Evolutionary conservation across 225 moss, liverwort and hornwort species (phyloP), one percentile per base, ranked within the genome.

Genomic region (Rhytidiadelphus loreus): DNA sequence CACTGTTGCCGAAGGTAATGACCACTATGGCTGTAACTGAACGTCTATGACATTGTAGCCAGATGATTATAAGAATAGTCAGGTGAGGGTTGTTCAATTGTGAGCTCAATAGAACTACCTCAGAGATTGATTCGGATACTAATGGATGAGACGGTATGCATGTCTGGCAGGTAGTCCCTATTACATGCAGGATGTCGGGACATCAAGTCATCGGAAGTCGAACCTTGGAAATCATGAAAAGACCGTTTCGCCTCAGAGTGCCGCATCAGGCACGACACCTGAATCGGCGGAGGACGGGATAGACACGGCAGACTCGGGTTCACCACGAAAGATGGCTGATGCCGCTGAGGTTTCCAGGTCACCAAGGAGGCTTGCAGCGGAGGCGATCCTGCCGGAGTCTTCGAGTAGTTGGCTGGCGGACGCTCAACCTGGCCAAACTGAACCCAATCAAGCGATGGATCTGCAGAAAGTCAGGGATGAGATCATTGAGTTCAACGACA

Each of bases 291-390:
- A 87, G 35, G 92, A 89, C 12, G 85, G 52, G 39, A 56, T 94
- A 64, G 94, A 94, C 85, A 94, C 93, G 28, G 94, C 94, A 30
- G 92, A 93, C 56, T 94, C 94, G 7, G 94, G 94, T 35, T 94
- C 94, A 21, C 94, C 94, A 12, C 88, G 83, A 17, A 93, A 77
- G 85, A 81, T 93, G 39, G 82, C 89, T 8, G 92, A 88, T 44
- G 94, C 44, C 26, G 69, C 88, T 18, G 92, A 90, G 44, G 85
- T 85, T 37, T 91, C 92, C 12, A 83, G 91, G 19, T 94, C 94
- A 8, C 93, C 93, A 11, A 89, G 91, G 73, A 88, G 88, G 83
- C 85, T 94, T 62, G 94, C 94, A 33, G 94, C 94, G 16, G 94
- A 94, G 66, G 94, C 92, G 4, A 90, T 93, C 7, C 83, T 93